phyloP scores from a whole-genome alignment of 345 rosid genomes.

The Populus davidiana region DNA sequence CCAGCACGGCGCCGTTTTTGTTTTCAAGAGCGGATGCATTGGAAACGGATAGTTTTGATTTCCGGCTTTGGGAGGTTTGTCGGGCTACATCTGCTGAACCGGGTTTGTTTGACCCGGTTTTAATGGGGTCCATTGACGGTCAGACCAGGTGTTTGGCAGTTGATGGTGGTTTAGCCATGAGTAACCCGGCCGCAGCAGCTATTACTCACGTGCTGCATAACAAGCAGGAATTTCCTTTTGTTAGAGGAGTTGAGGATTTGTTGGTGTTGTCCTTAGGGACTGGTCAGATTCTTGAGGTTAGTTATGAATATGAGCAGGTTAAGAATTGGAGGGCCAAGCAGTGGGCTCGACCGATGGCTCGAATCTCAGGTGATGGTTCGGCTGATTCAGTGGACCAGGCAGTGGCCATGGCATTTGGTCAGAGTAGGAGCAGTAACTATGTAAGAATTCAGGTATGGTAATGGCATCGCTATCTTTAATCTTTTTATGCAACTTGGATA shows the following conservation, averaged over 20 bases:
- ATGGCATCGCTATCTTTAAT: conserved; percentile 6
- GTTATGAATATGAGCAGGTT: conserved; percentile 65
- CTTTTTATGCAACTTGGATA: background rate
- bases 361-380: conserved; percentile 76
- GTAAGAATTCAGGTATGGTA: conserved; percentile 80
- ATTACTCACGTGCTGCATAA: conserved; percentile 95
- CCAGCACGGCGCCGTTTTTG: conserved; percentile 81
- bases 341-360: conserved; percentile 85
- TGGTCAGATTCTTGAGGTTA: conserved; percentile 73
- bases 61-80: conserved; percentile 86
- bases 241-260: conserved; percentile 92
- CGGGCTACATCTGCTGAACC: conserved; percentile 94
- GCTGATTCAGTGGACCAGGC: conserved; percentile 94
- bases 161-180: conserved; percentile 84
- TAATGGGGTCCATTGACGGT: conserved; percentile 70
- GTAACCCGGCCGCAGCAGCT: conserved; percentile 88
- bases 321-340: conserved; percentile 78
- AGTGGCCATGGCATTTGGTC: conserved; percentile 90
- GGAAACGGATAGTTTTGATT: conserved; percentile 81
- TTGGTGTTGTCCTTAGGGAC: conserved; percentile 76
- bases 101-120: conserved; percentile 63
- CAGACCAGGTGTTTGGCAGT: conserved; percentile 75
- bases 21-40: conserved; percentile 97
- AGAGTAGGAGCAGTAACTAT: conserved; percentile 66
- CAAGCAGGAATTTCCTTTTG: conserved; percentile 96